Conservation (phyloP, 768 basidiomycete genomes). For the Leucogyrophana mollusca region DNA sequence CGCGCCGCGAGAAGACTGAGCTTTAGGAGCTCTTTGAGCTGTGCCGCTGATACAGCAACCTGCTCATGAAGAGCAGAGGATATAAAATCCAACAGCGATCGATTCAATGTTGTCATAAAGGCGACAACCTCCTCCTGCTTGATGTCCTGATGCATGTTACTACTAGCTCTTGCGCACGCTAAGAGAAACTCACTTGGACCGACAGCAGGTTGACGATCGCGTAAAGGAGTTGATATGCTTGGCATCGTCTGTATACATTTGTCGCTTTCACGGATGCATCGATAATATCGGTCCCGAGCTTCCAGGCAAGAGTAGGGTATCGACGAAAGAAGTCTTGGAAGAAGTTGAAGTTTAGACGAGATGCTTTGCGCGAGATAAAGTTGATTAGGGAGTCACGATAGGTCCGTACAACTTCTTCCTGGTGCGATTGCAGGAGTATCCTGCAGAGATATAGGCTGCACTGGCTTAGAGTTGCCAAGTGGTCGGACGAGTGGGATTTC, state of each 20-base stretch:
- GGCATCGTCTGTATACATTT: constrained; percentile 75
- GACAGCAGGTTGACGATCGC: constrained; percentile 57
- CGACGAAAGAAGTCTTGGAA: constrained; percentile 77
- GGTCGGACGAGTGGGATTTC: constrained; percentile 59
- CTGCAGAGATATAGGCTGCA: constrained; percentile 71
- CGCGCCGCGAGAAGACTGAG: constrained; percentile 63
- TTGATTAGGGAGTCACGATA: constrained; percentile 72
- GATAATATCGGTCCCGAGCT: constrained; percentile 58
- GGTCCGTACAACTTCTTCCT: constrained; percentile 42
- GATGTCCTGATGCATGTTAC: constrained; percentile 27
- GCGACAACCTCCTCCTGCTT: constrained; percentile 39
- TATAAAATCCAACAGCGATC: constrained; percentile 47
- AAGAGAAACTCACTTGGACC: constrained; percentile 37
- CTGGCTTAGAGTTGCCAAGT: constrained; percentile 62
- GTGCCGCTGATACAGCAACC: constrained; percentile 49
- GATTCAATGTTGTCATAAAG: constrained; percentile 53
- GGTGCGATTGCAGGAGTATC: constrained; percentile 38
- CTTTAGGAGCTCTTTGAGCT: constrained; percentile 81
- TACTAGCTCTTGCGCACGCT: constrained; percentile 4
- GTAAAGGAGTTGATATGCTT: constrained; percentile 72
- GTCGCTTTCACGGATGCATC: constrained; percentile 55
- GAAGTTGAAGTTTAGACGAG: constrained; percentile 67
- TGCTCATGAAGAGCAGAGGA: constrained; percentile 48
- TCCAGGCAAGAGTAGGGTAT: constrained; percentile 65
- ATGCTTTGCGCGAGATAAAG: constrained; percentile 80